A percentile compares a stretch with the other conserved stretches of the same genome.
Conservation (phyloP, 2,329 filamentous ascomycete genomes). For the Seiridium unicorne region DNA sequence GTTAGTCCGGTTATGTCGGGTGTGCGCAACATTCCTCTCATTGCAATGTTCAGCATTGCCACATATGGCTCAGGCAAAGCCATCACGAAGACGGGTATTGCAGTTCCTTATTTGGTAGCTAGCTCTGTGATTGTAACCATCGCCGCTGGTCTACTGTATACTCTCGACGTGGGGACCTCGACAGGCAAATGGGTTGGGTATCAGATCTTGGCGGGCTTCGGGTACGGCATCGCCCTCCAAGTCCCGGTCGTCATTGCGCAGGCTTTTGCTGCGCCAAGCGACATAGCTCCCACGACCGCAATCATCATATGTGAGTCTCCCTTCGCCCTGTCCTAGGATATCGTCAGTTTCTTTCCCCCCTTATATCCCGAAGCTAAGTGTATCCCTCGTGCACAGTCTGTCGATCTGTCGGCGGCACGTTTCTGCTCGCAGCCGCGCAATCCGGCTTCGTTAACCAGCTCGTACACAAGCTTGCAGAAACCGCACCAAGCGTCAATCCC, state of each 20-base stretch:
- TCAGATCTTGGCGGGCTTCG: conserved; percentile 2
- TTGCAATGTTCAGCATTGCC: conserved; percentile 30
- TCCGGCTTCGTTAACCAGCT: conserved; percentile 32
- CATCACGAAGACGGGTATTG: conserved; percentile 24
- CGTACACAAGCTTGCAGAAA: conserved; percentile 15
- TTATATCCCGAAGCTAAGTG: conserved; percentile 9
- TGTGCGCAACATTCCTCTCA: conserved; percentile 33
- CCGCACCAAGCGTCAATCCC: conserved; percentile 25
- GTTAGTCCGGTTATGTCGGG: conserved; percentile 28
- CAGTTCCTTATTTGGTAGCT: conserved; percentile 32
- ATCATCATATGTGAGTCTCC: background rate
- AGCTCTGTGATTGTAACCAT: conserved; percentile 30
- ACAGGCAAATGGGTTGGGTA: conserved; percentile 7
- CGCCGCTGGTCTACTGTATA: conserved; percentile 24
- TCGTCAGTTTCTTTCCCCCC: background rate
- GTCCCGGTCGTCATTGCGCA: background rate
- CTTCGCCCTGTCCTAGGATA: background rate
- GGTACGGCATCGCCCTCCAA: background rate
- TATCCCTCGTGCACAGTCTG: background rate
- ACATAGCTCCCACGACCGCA: background rate
- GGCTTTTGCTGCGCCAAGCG: background rate
- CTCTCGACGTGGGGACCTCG: background rate
- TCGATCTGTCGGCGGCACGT: conserved; percentile 15
- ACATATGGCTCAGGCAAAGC: conserved; percentile 23
- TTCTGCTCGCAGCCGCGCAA: conserved; percentile 37